phyloP scores from a whole-genome alignment of 2,329 filamentous ascomycete species.

The Hymenoscyphus fraxineus region DNA sequence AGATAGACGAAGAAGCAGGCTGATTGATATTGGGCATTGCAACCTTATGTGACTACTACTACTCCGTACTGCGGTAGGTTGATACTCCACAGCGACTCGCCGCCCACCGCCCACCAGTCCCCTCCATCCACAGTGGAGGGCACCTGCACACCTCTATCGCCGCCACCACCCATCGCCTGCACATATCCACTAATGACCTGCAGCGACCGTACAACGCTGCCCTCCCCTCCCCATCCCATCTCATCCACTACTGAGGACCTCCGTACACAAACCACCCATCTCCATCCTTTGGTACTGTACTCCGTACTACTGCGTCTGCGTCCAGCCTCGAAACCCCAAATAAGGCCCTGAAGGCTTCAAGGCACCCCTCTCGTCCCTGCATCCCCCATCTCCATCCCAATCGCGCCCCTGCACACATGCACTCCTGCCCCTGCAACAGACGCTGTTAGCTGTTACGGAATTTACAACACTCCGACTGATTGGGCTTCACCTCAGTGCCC shows the following conservation, averaged over 20 bases:
- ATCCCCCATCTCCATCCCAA: background rate
- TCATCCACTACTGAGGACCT: background rate
- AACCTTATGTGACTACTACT: no score
- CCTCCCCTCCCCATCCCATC: background rate
- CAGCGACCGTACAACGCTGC: background rate
- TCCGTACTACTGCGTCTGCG: background rate
- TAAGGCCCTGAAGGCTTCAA: background rate
- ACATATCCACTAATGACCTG: background rate
- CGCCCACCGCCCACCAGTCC: background rate
- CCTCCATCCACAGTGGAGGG: background rate
- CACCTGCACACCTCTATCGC: background rate
- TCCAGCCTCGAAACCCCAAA: background rate
- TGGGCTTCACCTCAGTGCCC: background rate
- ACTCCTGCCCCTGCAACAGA: background rate
- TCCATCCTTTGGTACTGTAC: background rate
- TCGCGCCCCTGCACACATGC: background rate
- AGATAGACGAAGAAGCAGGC: no score
- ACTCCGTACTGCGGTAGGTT: no score
- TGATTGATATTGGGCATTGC: no score
- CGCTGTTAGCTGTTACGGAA: conserved; percentile 1
- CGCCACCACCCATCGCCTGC: background rate
- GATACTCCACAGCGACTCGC: background rate
- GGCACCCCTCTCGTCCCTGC: background rate
- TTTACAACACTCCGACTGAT: background rate
- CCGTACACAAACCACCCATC: background rate